Evolutionary conservation across 495 filamentous ascomycete species (phyloP), one percentile per base, ranked within the genome.

Genomic region (Sabuloglossum arenarium): DNA sequence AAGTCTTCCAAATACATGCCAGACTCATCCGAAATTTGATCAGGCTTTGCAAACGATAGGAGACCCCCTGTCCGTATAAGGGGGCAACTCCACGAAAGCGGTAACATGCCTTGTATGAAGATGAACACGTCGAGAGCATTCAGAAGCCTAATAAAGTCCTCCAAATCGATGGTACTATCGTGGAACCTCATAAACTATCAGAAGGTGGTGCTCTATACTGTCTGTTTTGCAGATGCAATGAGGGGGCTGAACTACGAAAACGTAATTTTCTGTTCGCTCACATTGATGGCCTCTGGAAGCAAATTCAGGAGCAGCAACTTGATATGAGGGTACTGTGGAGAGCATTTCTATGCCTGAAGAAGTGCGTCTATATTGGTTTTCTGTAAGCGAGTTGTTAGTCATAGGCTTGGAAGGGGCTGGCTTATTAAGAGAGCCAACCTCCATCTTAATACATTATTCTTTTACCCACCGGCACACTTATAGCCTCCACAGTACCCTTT

Each of bases 1-100:
- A 54, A 39, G 34, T 59, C 34, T 37, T 37, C 12, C 34, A 14
- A 14, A 37, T 37, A 37, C 34, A 14, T 14, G 34, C 34, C 25
- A 30, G 42, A 28, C 59, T 61, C 30, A 31, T 57, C n/a, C 56
- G 32, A 34, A 46, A 52, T 31, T 31, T 61, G 34, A 39, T 39
- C 27, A 5, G 21, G 16, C 42, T 61, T 34, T 53, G 50, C 34
- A 28, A 16, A 28, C 14, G 46, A 42, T 52, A 58, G 56, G 59
- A 61, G 42, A 61, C 59, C 14, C 53, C 39, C 29, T 43, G 28
- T 14, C 1, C 34, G 34, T 37, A 37, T 37, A 37, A 37, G 11
- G 16, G 1, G 34, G 4, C 34, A 37, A 37, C 12, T 14, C 11
- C 34, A 37, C 34, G 34, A 37, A 37, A 37, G 34, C 34, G 34